Percentiles rank a stretch among this genome's conserved stretches.
phyloP scores from a whole-genome alignment of 2,329 filamentous ascomycete genomes.

The Bipolaris cookei region DNA sequence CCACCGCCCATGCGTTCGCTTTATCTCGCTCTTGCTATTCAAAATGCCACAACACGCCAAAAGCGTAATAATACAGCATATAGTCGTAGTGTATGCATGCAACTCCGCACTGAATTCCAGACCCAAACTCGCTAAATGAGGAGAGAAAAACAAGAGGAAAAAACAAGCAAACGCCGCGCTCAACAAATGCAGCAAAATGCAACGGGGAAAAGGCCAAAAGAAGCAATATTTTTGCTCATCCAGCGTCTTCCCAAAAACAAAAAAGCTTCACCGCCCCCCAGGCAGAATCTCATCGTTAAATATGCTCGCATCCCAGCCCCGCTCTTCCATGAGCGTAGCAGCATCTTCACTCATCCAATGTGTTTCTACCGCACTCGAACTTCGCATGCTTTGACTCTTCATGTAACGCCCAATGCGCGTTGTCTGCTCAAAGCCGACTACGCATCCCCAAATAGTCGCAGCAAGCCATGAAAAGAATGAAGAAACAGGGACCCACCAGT shows the following conservation, averaged over 20 bases:
- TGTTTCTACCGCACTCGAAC: constrained; percentile 3
- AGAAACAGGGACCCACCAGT: constrained; percentile 45
- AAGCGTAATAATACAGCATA: not conserved
- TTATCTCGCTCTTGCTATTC: constrained; percentile 4
- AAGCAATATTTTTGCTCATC: not conserved
- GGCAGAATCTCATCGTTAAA: constrained; percentile 29
- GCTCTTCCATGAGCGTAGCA: constrained; percentile 22
- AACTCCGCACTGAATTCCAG: constrained; percentile 2
- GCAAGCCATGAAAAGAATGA: constrained; percentile 29
- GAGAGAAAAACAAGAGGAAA: not conserved
- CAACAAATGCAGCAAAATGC: constrained; percentile 16
- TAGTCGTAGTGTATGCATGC: constrained; percentile 6
- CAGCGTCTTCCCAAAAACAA: not conserved
- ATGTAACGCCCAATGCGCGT: constrained; percentile 6
- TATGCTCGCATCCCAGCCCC: constrained; percentile 35
- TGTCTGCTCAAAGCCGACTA: constrained; percentile 19
- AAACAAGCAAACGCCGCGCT: constrained; percentile 22
- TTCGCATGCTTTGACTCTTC: constrained; percentile 2
- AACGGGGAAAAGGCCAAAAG: constrained; percentile 1
- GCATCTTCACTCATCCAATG: constrained; percentile 15
- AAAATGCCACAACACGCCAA: constrained; percentile 1
- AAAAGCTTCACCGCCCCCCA: not conserved
- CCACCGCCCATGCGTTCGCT: not conserved
- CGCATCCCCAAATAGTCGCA: constrained; percentile 10
- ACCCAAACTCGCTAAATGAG: not conserved